Evolutionary conservation across 2,329 filamentous ascomycete species (phyloP), one percentile per base, ranked within the genome.

Genomic region (Ambrosiella beaveri): DNA sequence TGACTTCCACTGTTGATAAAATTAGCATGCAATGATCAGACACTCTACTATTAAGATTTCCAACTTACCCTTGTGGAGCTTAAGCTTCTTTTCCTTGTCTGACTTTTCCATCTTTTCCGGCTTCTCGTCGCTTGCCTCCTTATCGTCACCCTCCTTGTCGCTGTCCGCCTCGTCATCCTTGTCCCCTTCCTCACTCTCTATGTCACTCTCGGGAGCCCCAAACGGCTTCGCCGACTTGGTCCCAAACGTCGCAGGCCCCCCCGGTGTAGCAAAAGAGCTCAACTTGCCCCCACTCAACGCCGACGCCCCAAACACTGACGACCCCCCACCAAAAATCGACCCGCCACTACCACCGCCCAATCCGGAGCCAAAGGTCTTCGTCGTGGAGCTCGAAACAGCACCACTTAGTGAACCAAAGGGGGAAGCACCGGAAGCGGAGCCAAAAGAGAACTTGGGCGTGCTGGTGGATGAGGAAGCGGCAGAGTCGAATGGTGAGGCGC

Each of bases 151-250:
- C 13, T 76, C 76, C 13, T 75, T 74, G 7, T 75, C 75, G 41
- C 78, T 76, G 4, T 71, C 71, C 41, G 77, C 74, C 11, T 75
- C 74, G 3, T 75, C 72, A 37, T 71, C 71, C 57, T 73, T 68
- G 53, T 71, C 69, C 13, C 66, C 68, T 36, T 68, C 69, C 2
- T 65, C 68, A 2, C 76, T 77, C 45, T 81, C 80, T 2, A 73
- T 75, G 54, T 83, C 81, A 60, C 80, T 84, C 44, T 82, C 82
- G 1, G 86, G 80, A 11, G 87, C 85, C 38, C 88, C 88, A 66
- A 95, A 93, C 0, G 87, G 78, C 68, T 80, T 87, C 2, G 77
- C 75, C 12, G 80, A 75, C 67, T 86, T 86, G 65, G 56, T 54
- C 12, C 44, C 52, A 41, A 55, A 44, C 9, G 74, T 76, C 44